phyloP scores from a whole-genome alignment of 345 rosid species.

The Microcos paniculata region DNA sequence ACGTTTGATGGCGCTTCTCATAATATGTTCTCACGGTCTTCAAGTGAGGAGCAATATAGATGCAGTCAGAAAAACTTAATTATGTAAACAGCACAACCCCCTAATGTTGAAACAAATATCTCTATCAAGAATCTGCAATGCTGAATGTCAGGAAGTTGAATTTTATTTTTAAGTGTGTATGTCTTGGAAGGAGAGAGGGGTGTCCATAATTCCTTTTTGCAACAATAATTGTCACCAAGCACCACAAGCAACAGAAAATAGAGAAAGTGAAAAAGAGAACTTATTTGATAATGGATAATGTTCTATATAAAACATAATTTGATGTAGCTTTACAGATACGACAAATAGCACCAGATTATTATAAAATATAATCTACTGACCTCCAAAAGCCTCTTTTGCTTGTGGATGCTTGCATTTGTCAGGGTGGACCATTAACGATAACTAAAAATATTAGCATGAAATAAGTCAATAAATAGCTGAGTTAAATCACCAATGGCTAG shows the following conservation, averaged over 20 bases:
- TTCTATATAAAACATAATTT: background rate
- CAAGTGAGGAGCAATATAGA: background rate
- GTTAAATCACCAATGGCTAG: background rate
- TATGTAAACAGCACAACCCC: background rate
- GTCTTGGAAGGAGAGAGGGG: background rate
- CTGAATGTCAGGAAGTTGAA: background rate
- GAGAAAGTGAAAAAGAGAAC: background rate
- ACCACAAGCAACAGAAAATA: background rate
- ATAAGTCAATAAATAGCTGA: constrained; percentile 10
- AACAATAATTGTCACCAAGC: background rate
- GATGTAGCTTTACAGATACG: background rate
- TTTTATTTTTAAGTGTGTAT: background rate
- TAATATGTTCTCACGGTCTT: background rate
- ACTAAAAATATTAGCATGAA: constrained; percentile 36
- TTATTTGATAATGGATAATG: background rate
- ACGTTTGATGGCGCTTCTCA: background rate
- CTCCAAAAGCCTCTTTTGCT: constrained; percentile 97
- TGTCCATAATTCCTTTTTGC: background rate
- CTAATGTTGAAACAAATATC: background rate
- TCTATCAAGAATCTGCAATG: background rate
- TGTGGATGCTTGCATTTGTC: constrained; percentile 98
- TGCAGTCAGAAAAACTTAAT: background rate
- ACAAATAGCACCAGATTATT: background rate
- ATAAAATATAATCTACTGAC: constrained; percentile 30
- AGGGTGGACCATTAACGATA: constrained; percentile 95